A percentile compares a stretch with the other conserved stretches of the same genome.
These are phyloP conservation scores for Kodamaea neixiangensis DNA, from an alignment of 805 yeast genomes.

Conservation along the genomic window DNA sequence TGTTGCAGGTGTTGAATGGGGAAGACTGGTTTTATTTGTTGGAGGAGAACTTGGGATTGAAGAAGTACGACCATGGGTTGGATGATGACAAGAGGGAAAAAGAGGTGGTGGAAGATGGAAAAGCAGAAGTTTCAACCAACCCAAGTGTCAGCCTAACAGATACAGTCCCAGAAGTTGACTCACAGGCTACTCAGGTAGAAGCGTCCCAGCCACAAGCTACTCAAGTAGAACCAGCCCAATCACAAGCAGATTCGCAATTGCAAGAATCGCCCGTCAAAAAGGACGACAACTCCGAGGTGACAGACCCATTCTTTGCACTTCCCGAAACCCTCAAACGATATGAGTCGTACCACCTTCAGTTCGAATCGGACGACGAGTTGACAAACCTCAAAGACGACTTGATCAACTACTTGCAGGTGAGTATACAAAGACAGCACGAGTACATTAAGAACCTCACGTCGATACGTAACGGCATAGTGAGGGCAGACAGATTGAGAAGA, in stretches of 20 bases:
- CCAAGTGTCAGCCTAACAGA: no score
- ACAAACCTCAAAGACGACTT: constrained; percentile 64
- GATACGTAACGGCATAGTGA: constrained; percentile 71
- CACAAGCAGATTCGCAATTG: constrained; percentile 26
- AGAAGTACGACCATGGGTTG: constrained; percentile 68
- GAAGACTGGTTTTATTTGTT: constrained; percentile 75
- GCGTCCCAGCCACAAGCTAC: neutral
- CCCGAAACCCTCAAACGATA: constrained; percentile 41
- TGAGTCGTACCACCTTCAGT: constrained; percentile 28
- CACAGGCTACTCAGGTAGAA: neutral
- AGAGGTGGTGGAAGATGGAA: neutral
- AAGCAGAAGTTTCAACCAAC: neutral
- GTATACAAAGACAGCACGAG: constrained; percentile 64
- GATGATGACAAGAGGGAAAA: constrained; percentile 18
- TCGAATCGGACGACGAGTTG: constrained; percentile 26
- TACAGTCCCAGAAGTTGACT: neutral
- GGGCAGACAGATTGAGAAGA: constrained; percentile 74
- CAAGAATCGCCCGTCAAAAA: constrained; percentile 20
- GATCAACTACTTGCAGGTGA: constrained; percentile 44
- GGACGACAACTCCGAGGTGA: constrained; percentile 58
- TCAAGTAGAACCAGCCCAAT: constrained; percentile 13
- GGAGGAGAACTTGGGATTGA: constrained; percentile 65
- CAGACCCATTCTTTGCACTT: constrained; percentile 57
- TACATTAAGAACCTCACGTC: constrained; percentile 76
- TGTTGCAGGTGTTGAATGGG: constrained; percentile 80